Percentiles rank a stretch among this genome's conserved stretches.
Evolutionary conservation across 2,329 filamentous ascomycete species (phyloP).

Genomic region (Cladosporium sp.): DNA sequence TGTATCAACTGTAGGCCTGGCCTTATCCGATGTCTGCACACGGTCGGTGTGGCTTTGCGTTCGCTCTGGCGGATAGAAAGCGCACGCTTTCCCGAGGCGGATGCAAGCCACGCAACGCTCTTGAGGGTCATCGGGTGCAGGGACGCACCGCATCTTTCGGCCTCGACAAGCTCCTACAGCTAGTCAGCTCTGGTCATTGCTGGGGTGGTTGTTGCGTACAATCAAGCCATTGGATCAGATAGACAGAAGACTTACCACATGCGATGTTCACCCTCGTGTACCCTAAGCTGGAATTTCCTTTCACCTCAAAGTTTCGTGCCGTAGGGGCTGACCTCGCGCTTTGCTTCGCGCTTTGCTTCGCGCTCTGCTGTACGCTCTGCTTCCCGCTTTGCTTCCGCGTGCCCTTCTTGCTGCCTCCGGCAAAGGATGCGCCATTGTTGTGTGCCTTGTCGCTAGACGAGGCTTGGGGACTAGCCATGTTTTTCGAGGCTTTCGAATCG

Average conservation of each 20-base stretch:
- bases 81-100: not conserved
- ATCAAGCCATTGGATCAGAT: not conserved
- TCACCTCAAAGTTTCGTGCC: not conserved
- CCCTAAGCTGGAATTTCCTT: not conserved
- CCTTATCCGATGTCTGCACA: not conserved
- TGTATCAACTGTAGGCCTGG: not conserved
- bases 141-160: not conserved
- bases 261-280: not conserved
- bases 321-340: not conserved
- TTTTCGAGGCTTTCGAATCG: not conserved
- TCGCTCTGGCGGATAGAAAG: not conserved
- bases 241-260: not conserved
- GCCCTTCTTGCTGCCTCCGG: not conserved
- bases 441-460: not conserved
- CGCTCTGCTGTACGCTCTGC: no score
- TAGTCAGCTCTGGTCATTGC: not conserved
- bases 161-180: not conserved
- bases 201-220: not conserved
- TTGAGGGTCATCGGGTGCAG: not conserved
- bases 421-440: not conserved
- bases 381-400: not conserved
- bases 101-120: not conserved
- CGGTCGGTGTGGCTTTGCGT: not conserved
- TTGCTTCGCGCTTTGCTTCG: no score
- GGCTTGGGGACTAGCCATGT: not conserved